phyloP scores from a whole-genome alignment of 164 flowering plant genomes.

The Cinnamomum chago region DNA sequence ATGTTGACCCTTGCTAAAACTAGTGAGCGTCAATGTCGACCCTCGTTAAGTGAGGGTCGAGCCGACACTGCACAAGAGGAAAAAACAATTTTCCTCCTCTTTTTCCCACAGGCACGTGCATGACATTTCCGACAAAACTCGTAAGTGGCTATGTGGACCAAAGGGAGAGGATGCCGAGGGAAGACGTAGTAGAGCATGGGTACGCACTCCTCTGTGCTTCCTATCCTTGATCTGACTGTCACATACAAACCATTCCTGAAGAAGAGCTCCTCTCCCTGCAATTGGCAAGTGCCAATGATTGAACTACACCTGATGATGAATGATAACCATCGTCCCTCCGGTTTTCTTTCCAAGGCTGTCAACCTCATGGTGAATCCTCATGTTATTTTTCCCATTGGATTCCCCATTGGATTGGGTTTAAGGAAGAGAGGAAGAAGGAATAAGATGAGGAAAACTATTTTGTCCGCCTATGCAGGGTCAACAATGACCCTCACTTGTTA shows the following conservation, averaged over 20 bases:
- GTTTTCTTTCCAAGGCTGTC: background rate
- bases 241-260: conserved; percentile 66
- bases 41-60: too few relatives aligned
- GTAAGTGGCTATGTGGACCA: conserved; percentile 78
- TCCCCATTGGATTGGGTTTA: too few relatives aligned
- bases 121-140: conserved; percentile 91
- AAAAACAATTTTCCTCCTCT: too few relatives aligned
- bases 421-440: too few relatives aligned
- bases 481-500: too few relatives aligned
- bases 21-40: too few relatives aligned
- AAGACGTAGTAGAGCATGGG: conserved; percentile 79
- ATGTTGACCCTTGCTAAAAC: too few relatives aligned
- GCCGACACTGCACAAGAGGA: too few relatives aligned
- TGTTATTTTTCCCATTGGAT: too few relatives aligned
- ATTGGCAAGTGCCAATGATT: conserved; percentile 85
- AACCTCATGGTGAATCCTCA: too few relatives aligned
- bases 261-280: conserved; percentile 85
- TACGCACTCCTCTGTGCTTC: conserved; percentile 68
- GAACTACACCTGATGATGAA: background rate
- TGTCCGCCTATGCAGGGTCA: too few relatives aligned
- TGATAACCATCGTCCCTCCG: background rate
- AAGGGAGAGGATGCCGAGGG: conserved; percentile 95
- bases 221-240: conserved; percentile 81
- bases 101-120: conserved; percentile 59
- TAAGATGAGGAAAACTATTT: too few relatives aligned